Conservation (phyloP, 805 yeast genomes). For the Saturnispora mendoncae region DNA sequence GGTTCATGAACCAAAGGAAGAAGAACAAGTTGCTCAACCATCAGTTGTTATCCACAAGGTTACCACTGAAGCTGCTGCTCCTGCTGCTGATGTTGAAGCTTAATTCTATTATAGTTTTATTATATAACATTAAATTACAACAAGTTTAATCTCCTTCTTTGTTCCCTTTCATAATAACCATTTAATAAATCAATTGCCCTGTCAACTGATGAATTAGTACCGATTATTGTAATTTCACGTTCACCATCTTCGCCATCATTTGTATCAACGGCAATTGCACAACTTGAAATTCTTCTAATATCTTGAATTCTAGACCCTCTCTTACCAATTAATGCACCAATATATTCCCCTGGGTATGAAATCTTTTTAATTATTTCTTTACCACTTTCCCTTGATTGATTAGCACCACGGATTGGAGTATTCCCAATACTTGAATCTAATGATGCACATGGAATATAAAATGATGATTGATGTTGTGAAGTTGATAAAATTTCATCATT, state of each 20-base stretch:
- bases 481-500: constrained; percentile 60
- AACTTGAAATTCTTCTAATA: constrained; percentile 68
- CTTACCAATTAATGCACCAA: constrained; percentile 84
- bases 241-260: constrained; percentile 51
- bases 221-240: constrained; percentile 64
- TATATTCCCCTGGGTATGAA: constrained; percentile 68
- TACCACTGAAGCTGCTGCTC: constrained; percentile 24
- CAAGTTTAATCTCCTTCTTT: constrained; percentile 25
- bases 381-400: constrained; percentile 15
- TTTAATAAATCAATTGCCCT: constrained; percentile 47
- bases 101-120: background rate
- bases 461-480: constrained; percentile 60
- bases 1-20: constrained; percentile 92
- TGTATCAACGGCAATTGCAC: constrained; percentile 67
- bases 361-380: constrained; percentile 34
- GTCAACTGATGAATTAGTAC: constrained; percentile 47
- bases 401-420: background rate
- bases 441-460: constrained; percentile 44
- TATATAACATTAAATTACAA: background rate
- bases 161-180: constrained; percentile 51
- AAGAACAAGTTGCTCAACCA: constrained; percentile 72
- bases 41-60: constrained; percentile 66
- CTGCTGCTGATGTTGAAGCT: constrained; percentile 29
- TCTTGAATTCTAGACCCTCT: constrained; percentile 82
- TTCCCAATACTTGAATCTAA: constrained; percentile 6